Conservation (phyloP, 2,329 filamentous ascomycete species). For the Arthrinium puccinioides region DNA sequence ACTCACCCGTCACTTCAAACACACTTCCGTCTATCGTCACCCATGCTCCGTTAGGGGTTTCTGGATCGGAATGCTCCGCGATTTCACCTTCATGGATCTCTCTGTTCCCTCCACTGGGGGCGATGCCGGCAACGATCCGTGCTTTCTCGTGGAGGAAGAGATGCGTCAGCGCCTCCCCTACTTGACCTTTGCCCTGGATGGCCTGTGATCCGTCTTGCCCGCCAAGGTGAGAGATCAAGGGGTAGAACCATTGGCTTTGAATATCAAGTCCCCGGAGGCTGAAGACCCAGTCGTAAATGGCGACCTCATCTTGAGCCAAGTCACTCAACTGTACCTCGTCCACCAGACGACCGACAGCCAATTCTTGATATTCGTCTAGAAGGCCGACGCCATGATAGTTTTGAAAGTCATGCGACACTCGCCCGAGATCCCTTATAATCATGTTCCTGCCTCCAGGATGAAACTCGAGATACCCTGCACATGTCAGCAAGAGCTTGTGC, state of each 20-base stretch:
- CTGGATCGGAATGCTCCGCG: constrained; percentile 3
- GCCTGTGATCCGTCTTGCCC: constrained; percentile 3
- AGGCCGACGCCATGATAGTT: constrained; percentile 5
- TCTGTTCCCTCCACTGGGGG: background rate
- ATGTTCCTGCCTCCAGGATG: constrained; percentile 11
- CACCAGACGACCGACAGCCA: constrained; percentile 10
- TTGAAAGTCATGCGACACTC: constrained; percentile 7
- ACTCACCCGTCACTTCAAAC: constrained; percentile 10
- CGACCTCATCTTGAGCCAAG: constrained; percentile 6
- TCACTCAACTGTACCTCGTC: constrained; percentile 4
- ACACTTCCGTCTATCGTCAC: constrained; percentile 4
- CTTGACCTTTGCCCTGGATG: background rate
- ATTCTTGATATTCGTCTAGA: constrained; percentile 5
- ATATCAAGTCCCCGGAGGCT: constrained; percentile 8
- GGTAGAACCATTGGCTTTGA: constrained; percentile 1
- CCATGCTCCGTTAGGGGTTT: constrained; percentile 1
- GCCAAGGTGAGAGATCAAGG: constrained; percentile 1
- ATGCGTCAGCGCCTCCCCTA: constrained; percentile 1
- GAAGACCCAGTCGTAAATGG: constrained; percentile 12
- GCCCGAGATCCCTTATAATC: constrained; percentile 6
- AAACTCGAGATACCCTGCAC: constrained; percentile 8
- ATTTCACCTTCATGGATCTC: constrained; percentile 9
- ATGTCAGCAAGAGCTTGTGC: background rate
- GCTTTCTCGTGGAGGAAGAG: constrained; percentile 3
- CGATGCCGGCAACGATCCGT: constrained; percentile 8